These are phyloP conservation scores for Cystoderma amianthinum DNA, from an alignment of 768 basidiomycete species.

Conservation along the genomic window DNA sequence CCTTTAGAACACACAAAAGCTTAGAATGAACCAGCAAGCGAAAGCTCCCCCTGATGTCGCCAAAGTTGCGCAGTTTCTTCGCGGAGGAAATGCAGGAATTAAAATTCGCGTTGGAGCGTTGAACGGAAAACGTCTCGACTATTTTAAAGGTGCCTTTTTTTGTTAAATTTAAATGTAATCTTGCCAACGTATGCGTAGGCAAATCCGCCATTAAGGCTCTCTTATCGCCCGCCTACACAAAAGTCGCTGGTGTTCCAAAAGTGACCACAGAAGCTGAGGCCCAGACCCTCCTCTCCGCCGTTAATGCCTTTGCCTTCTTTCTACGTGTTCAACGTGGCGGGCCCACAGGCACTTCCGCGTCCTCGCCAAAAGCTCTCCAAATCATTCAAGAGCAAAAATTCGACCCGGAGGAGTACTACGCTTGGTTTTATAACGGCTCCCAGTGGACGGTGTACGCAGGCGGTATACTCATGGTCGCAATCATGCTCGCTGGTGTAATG, in stretches of 20 bases:
- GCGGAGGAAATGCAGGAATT: conserved; percentile 79
- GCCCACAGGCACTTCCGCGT: conserved; percentile 53
- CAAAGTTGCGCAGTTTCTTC: conserved; percentile 81
- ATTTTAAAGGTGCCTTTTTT: conserved; percentile 82
- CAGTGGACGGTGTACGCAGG: conserved; percentile 92
- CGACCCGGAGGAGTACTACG: conserved; percentile 78
- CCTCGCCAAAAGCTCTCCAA: conserved; percentile 74
- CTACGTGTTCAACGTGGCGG: conserved; percentile 82
- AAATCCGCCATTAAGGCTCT: conserved; percentile 91
- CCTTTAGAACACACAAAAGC: not conserved
- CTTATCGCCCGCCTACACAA: conserved; percentile 86
- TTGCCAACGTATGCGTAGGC: conserved; percentile 39
- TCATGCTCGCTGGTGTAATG: conserved; percentile 97
- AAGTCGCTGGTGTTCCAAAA: conserved; percentile 73
- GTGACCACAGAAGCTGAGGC: conserved; percentile 77
- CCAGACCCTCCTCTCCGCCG: conserved; percentile 49
- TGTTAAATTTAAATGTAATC: not conserved
- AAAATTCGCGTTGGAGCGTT: conserved; percentile 87
- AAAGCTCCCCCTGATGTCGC: conserved; percentile 76
- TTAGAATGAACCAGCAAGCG: conserved; percentile 68
- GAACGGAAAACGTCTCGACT: conserved; percentile 92
- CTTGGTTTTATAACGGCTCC: conserved; percentile 95
- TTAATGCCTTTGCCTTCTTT: conserved; percentile 87
- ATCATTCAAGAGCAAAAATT: conserved; percentile 81
- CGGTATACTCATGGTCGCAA: conserved; percentile 82